Conservation (phyloP, 257 asterid species). For the Solanum sejunctum region DNA sequence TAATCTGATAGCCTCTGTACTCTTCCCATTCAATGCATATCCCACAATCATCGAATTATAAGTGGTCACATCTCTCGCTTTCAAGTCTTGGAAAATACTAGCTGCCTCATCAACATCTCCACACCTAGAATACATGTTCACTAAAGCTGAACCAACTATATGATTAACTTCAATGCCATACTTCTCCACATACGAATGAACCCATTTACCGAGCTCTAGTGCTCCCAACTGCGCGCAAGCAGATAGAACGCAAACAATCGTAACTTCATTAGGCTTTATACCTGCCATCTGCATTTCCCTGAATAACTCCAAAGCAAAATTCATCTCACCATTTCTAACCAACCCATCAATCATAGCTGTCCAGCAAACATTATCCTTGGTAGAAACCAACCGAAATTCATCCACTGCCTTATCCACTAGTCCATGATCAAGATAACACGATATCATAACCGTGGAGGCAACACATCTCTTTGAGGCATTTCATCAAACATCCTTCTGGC, state of each 20-base stretch:
- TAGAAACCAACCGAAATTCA: conserved; percentile 13
- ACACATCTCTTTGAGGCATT: conserved; percentile 45
- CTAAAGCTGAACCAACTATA: conserved; percentile 38
- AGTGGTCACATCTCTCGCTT: conserved; percentile 28
- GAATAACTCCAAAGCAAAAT: conserved; percentile 31
- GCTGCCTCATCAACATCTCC: conserved; percentile 40
- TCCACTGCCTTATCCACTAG: conserved; percentile 19
- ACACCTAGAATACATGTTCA: conserved; percentile 43
- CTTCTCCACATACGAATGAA: conserved; percentile 29
- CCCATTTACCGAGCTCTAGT: conserved; percentile 43
- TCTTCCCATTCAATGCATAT: conserved; percentile 38
- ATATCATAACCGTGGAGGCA: conserved; percentile 34
- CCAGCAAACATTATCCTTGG: conserved; percentile 50
- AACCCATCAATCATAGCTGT: conserved; percentile 55
- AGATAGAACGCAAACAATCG: conserved; percentile 37
- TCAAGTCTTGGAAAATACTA: conserved; percentile 16
- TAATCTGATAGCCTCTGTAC: conserved; percentile 21
- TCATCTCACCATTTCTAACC: conserved; percentile 38
- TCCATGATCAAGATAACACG: conserved; percentile 29
- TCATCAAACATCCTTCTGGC: conserved; percentile 35
- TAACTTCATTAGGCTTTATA: conserved; percentile 35
- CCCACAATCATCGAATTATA: conserved; percentile 42
- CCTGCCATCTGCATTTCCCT: conserved; percentile 38
- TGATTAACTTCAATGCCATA: conserved; percentile 21
- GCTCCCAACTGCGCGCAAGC: conserved; percentile 50